Conservation (phyloP, 495 filamentous ascomycete species). For the Talaromyces liani region DNA sequence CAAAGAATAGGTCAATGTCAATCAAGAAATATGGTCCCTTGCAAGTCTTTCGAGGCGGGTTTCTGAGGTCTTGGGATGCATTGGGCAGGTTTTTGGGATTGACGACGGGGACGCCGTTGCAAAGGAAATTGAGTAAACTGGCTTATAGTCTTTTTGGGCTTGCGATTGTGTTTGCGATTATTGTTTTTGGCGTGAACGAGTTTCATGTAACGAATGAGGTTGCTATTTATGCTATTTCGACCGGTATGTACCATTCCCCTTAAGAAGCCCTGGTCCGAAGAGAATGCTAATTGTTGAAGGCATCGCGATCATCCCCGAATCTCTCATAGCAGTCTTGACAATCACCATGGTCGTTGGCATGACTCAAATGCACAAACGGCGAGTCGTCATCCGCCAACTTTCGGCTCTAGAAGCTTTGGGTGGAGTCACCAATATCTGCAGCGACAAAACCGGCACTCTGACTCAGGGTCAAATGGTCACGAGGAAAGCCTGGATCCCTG, state of each 20-base stretch:
- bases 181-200: conserved; percentile 72
- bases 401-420: conserved; percentile 77
- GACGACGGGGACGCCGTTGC: conserved; percentile 71
- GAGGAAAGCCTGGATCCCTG: conserved; percentile 73
- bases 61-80: conserved; percentile 53
- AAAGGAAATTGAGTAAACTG: conserved; percentile 72
- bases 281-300: conserved; percentile 54
- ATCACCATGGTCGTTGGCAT: conserved; percentile 70
- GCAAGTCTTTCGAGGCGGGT: conserved; percentile 49
- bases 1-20: conserved; percentile 55
- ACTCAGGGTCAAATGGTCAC: conserved; percentile 78
- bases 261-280: conserved; percentile 59
- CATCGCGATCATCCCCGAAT: conserved; percentile 71
- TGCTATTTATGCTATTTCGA: conserved; percentile 73
- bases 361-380: conserved; percentile 65
- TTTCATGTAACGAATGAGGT: conserved; percentile 66
- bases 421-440: conserved; percentile 82
- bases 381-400: conserved; percentile 74
- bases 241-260: conserved; percentile 53
- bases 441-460: conserved; percentile 80
- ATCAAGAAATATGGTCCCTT: conserved; percentile 53
- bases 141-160: conserved; percentile 68
- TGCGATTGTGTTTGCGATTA: conserved; percentile 66
- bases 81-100: conserved; percentile 65
- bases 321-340: conserved; percentile 66